Evolutionary conservation across 192 early-diverging fungal genomes (phyloP).

Genomic region (Spinellus fusiger): DNA sequence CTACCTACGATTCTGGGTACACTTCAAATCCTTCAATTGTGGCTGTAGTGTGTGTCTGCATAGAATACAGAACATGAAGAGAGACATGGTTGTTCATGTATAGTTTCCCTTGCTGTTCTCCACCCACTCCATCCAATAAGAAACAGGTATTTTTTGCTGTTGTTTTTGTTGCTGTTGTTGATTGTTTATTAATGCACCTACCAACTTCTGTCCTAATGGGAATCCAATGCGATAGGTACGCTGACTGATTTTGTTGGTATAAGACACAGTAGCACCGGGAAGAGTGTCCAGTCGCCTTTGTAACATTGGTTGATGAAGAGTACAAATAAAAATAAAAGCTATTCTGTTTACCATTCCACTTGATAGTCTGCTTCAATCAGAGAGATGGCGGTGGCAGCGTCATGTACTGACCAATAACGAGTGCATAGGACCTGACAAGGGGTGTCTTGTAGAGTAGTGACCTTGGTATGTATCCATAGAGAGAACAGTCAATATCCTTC

Average conservation of each 20-base stretch:
- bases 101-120: slow-evolving; percentile 33
- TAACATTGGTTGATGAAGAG: background rate
- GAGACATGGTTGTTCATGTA: slow-evolving; percentile 65
- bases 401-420: slow-evolving; percentile 14
- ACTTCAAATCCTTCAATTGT: slow-evolving; percentile 68
- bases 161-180: background rate
- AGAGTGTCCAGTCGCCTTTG: slow-evolving; percentile 24
- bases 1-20: slow-evolving; percentile 52
- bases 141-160: background rate
- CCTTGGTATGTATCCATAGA: background rate
- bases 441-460: background rate
- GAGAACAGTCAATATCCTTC: background rate
- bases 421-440: slow-evolving; percentile 20
- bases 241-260: slow-evolving; percentile 26
- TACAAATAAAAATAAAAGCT: background rate
- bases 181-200: background rate
- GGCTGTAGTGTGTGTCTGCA: background rate
- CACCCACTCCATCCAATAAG: background rate
- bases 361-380: slow-evolving; percentile 30
- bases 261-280: slow-evolving; percentile 27
- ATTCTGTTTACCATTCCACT: slow-evolving; percentile 22
- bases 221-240: slow-evolving; percentile 23
- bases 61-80: slow-evolving; percentile 53
- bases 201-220: slow-evolving; percentile 17
- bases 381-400: slow-evolving; percentile 21